A percentile compares a stretch with the other conserved stretches of the same genome.
phyloP scores from a whole-genome alignment of 371 early-diverging fungal species.

The Mucor racemosus region DNA sequence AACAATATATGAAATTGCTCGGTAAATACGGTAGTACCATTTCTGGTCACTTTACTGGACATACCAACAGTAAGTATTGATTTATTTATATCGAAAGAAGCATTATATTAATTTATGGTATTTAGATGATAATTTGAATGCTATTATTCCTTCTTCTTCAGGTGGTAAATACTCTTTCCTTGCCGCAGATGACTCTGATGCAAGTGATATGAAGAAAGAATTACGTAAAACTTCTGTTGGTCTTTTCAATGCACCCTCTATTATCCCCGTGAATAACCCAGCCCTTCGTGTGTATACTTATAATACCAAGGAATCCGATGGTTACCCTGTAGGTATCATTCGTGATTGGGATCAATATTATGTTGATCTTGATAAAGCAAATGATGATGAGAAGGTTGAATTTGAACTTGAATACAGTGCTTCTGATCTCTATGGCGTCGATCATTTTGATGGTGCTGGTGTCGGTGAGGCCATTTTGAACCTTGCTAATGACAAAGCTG shows the following conservation, averaged over 20 bases:
- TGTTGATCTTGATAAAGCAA: conserved; percentile 49
- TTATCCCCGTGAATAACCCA: conserved; percentile 59
- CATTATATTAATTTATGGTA: too few species aligned
- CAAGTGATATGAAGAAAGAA: neutral
- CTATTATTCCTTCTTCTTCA: conserved; percentile 7
- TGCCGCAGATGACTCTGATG: conserved; percentile 13
- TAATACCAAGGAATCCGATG: conserved; percentile 18
- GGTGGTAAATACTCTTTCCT: neutral
- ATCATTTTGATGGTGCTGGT: conserved; percentile 34
- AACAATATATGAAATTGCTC: conserved; percentile 43
- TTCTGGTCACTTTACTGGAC: conserved; percentile 58
- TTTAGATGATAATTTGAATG: conserved; percentile 30
- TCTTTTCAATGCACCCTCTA: conserved; percentile 55
- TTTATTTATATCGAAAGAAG: neutral
- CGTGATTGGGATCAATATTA: conserved; percentile 61
- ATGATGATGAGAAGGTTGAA: conserved; percentile 28
- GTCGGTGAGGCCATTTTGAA: conserved; percentile 20
- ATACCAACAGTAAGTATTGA: conserved; percentile 40
- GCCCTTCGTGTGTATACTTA: conserved; percentile 58
- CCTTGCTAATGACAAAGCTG: conserved; percentile 8
- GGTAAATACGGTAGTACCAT: conserved; percentile 50
- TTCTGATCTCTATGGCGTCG: conserved; percentile 41
- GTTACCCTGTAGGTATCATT: conserved; percentile 37
- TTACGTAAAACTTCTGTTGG: conserved; percentile 24
- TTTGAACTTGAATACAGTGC: conserved; percentile 56